Percentiles rank a stretch among this genome's conserved stretches.
Evolutionary conservation across 2,329 filamentous ascomycete species (phyloP).

Genomic region (Malbranchea cinnamomea): DNA sequence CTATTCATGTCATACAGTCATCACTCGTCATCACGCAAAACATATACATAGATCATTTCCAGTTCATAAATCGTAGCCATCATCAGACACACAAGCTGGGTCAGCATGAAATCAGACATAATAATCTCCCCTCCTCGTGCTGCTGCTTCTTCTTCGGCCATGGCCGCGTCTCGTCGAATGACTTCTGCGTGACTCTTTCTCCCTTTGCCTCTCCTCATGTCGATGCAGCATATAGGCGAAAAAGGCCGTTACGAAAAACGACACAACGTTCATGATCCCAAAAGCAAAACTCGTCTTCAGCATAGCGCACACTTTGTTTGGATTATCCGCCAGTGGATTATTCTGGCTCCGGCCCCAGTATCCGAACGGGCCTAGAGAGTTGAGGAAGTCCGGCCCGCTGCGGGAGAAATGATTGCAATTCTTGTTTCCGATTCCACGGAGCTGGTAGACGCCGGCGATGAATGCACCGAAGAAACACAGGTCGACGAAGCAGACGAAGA

Average conservation of each 20-base stretch:
- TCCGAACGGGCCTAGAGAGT: slow-evolving; percentile 48
- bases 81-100: too few relatives aligned
- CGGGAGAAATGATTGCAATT: slow-evolving; percentile 51
- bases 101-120: too few relatives aligned
- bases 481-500: slow-evolving; percentile 47
- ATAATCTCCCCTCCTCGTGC: slow-evolving; percentile 20
- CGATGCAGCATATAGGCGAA: slow-evolving; percentile 41
- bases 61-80: too few relatives aligned
- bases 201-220: slow-evolving; percentile 22
- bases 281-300: slow-evolving; percentile 82
- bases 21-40: too few relatives aligned
- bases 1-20: too few relatives aligned
- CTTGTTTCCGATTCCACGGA: slow-evolving; percentile 42
- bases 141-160: slow-evolving; percentile 9
- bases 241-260: slow-evolving; percentile 64
- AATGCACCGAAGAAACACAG: slow-evolving; percentile 48
- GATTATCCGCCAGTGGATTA: slow-evolving; percentile 35
- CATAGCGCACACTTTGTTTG: slow-evolving; percentile 75
- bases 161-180: slow-evolving; percentile 15
- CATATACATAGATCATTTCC: too few relatives aligned
- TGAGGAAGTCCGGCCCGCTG: slow-evolving; percentile 38
- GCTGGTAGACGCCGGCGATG: slow-evolving; percentile 44
- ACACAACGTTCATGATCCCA: slow-evolving; percentile 71
- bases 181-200: slow-evolving; percentile 19
- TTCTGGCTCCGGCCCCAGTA: slow-evolving; percentile 34